These are phyloP conservation scores for Lachancea kluyveri DNA, from an alignment of 805 yeast species.

Conservation along the genomic window DNA sequence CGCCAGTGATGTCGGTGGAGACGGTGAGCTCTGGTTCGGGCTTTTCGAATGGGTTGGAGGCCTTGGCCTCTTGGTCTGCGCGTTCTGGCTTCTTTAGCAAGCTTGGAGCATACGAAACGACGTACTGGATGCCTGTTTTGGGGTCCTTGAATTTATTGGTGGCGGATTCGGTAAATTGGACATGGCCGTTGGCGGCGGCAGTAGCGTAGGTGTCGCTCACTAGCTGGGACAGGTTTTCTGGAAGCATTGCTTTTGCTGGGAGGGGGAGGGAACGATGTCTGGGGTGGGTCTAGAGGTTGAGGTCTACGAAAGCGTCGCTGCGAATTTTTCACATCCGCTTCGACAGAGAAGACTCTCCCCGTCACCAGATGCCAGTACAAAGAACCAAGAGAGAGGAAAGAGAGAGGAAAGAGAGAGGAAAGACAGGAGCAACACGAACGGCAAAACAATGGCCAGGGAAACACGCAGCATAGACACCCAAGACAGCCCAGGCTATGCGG, in stretches of 20 bases:
- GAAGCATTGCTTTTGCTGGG: conserved; percentile 21
- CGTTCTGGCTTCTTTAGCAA: conserved; percentile 35
- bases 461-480: no score
- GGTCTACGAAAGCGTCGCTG: no score
- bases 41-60: conserved; percentile 65
- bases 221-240: conserved; percentile 33
- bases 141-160: conserved; percentile 26
- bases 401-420: no score
- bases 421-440: no score
- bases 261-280: no score
- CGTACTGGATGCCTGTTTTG: conserved; percentile 27
- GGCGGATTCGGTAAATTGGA: conserved; percentile 47
- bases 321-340: no score
- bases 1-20: conserved; percentile 40
- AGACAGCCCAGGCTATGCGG: no score
- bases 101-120: conserved; percentile 30
- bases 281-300: no score
- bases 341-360: no score
- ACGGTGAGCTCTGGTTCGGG: conserved; percentile 76
- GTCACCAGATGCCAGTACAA: no score
- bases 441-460: no score
- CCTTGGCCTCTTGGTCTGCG: conserved; percentile 25
- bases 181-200: conserved; percentile 42
- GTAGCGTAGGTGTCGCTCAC: conserved; percentile 38
- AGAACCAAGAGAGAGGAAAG: no score